Evolutionary conservation across 2,329 filamentous ascomycete genomes (phyloP).

Genomic region (Eurotiales sp.): DNA sequence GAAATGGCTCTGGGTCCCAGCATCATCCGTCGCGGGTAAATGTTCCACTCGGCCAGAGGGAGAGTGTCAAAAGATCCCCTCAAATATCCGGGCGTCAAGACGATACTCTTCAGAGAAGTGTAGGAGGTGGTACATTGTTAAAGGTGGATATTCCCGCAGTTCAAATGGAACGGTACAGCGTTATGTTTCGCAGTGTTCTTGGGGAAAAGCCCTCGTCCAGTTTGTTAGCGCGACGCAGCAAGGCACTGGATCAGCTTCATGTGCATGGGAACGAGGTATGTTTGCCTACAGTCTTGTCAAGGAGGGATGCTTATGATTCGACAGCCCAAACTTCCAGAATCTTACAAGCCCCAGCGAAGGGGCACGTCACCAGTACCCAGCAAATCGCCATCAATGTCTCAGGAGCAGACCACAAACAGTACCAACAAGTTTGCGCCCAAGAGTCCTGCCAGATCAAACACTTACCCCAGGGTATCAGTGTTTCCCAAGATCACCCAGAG

Average conservation of each 20-base stretch:
- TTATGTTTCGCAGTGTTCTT: constrained; percentile 83
- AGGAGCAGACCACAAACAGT: constrained; percentile 15
- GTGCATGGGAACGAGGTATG: constrained; percentile 47
- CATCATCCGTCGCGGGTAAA: neutral
- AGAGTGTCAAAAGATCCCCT: neutral
- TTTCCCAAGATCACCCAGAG: neutral
- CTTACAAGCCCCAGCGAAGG: constrained; percentile 26
- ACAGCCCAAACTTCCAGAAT: constrained; percentile 10
- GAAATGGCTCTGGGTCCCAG: neutral
- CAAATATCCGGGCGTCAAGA: neutral
- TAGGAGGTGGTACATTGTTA: constrained; percentile 44
- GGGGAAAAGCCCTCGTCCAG: constrained; percentile 37
- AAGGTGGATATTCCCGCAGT: constrained; percentile 76
- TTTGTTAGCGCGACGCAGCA: constrained; percentile 34
- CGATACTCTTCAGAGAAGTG: neutral
- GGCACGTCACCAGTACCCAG: constrained; percentile 35
- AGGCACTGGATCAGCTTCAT: constrained; percentile 48
- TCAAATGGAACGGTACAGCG: constrained; percentile 82
- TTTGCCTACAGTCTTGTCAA: too few species aligned
- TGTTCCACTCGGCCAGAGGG: neutral
- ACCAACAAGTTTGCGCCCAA: neutral
- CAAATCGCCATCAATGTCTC: constrained; percentile 26
- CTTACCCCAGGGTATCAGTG: constrained; percentile 10
- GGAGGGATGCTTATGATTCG: neutral
- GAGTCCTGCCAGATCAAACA: constrained; percentile 21